Conservation (phyloP, 75 land plant genomes). For the Selaginella tamariscina region DNA sequence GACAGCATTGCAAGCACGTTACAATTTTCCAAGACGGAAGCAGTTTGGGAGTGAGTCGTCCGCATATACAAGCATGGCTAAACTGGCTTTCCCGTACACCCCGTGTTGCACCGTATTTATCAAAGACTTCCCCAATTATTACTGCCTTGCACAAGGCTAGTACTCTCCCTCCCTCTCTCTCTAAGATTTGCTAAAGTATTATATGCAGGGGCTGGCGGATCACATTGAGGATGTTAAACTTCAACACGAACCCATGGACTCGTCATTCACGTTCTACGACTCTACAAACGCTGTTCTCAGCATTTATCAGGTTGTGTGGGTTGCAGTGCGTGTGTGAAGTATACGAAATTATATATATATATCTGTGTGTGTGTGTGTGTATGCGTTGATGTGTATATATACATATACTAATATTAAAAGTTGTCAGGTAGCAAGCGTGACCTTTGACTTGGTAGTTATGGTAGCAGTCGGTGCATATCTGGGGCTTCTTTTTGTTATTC, state of each 20-base stretch:
- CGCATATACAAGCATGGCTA: constrained; percentile 58
- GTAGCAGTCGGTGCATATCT: constrained; percentile 76
- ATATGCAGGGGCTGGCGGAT: constrained; percentile 60
- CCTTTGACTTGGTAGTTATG: constrained; percentile 76
- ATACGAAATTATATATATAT: too few species aligned
- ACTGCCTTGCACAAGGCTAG: neutral
- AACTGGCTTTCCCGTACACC: constrained; percentile 78
- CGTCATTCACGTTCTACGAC: constrained; percentile 78
- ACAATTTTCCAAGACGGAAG: constrained; percentile 72
- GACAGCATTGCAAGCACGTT: constrained; percentile 50
- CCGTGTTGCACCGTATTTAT: constrained; percentile 80
- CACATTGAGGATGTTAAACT: constrained; percentile 64
- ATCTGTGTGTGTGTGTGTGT: too few species aligned
- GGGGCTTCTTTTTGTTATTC: constrained; percentile 65
- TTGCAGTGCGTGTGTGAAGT: too few species aligned
- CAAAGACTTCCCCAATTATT: constrained; percentile 67
- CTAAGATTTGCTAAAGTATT: neutral
- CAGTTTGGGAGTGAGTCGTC: constrained; percentile 65
- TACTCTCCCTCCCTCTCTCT: neutral
- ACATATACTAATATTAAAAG: constrained; percentile 52
- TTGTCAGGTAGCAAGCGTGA: constrained; percentile 96
- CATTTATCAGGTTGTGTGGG: constrained; percentile 90
- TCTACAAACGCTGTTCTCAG: constrained; percentile 47
- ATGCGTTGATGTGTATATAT: too few species aligned
- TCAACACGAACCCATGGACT: constrained; percentile 74